phyloP scores from a whole-genome alignment of 2,329 filamentous ascomycete species.

The Thielaviopsis ethacetica region DNA sequence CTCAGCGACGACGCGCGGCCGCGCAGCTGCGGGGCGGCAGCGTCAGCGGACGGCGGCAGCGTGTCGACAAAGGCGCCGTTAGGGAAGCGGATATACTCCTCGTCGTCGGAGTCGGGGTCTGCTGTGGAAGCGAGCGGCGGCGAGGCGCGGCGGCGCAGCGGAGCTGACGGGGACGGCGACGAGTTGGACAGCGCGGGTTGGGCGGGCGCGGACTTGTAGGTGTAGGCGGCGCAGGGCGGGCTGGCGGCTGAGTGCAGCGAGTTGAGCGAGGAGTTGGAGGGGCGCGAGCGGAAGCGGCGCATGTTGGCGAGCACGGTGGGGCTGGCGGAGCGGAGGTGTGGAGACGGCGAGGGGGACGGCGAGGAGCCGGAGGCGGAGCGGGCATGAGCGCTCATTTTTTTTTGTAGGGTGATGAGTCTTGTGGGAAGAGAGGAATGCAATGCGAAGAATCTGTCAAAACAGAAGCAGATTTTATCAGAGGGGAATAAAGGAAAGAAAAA shows the following conservation, averaged over 20 bases:
- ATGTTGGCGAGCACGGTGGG: slow-evolving; percentile 6
- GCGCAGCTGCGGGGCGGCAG: not conserved
- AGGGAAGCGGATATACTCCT: slow-evolving; percentile 11
- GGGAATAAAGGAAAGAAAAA: not conserved
- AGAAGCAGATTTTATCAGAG: not conserved
- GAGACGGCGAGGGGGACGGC: not conserved
- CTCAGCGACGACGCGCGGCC: not conserved
- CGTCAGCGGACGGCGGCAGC: not conserved
- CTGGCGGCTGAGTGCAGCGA: not conserved
- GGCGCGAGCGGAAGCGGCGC: slow-evolving; percentile 1
- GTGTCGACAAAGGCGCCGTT: slow-evolving; percentile 10
- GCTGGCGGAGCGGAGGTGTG: slow-evolving; percentile 6
- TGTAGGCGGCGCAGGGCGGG: not conserved
- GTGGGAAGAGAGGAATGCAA: not conserved
- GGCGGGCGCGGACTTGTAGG: slow-evolving; percentile 8
- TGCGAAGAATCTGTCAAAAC: not conserved
- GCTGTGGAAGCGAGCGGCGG: not conserved
- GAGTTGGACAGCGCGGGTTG: slow-evolving; percentile 1
- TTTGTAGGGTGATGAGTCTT: not conserved
- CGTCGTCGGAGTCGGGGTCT: slow-evolving; percentile 3
- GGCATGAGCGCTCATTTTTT: not conserved
- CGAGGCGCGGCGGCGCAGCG: not conserved
- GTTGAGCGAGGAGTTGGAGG: not conserved
- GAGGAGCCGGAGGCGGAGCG: slow-evolving; percentile 1
- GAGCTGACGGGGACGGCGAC: not conserved